A percentile compares a stretch with the other conserved stretches of the same genome.
Conservation (phyloP, 2,329 filamentous ascomycete genomes). For the Neurospora crassa region DNA sequence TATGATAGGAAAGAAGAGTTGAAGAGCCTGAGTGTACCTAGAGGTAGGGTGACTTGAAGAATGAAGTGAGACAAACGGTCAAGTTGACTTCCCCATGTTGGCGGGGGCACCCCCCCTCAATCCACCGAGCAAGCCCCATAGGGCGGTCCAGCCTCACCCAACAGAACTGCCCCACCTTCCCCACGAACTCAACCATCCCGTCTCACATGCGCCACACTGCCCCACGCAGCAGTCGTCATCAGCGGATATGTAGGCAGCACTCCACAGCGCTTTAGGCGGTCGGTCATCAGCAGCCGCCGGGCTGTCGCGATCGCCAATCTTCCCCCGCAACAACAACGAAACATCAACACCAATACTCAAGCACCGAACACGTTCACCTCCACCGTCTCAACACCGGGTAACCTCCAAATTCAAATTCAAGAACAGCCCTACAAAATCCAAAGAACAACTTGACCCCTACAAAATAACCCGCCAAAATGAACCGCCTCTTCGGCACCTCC, state of each 20-base stretch:
- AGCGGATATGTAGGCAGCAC: background rate
- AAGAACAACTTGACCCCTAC: background rate
- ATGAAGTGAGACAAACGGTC: too few species aligned
- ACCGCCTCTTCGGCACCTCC: slow-evolving; percentile 78
- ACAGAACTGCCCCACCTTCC: background rate
- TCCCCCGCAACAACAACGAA: background rate
- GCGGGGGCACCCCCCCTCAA: too few species aligned
- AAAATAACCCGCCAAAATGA: slow-evolving; percentile 63
- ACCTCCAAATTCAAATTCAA: too few species aligned
- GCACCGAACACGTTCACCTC: background rate
- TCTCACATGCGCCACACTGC: background rate
- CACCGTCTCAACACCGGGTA: background rate
- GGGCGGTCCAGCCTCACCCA: background rate
- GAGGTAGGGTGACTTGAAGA: too few species aligned
- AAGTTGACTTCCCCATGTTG: too few species aligned
- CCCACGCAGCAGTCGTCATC: background rate
- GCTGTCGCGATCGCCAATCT: background rate
- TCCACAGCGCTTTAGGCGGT: background rate
- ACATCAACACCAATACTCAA: background rate
- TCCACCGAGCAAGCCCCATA: background rate
- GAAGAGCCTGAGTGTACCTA: too few species aligned
- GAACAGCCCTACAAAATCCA: background rate
- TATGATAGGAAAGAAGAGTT: too few species aligned
- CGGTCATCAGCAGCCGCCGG: background rate
- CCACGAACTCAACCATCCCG: background rate